Base-by-base conservation (phyloP, 2,329 filamentous ascomycete species). In the Colletotrichum trifolii region DNA sequence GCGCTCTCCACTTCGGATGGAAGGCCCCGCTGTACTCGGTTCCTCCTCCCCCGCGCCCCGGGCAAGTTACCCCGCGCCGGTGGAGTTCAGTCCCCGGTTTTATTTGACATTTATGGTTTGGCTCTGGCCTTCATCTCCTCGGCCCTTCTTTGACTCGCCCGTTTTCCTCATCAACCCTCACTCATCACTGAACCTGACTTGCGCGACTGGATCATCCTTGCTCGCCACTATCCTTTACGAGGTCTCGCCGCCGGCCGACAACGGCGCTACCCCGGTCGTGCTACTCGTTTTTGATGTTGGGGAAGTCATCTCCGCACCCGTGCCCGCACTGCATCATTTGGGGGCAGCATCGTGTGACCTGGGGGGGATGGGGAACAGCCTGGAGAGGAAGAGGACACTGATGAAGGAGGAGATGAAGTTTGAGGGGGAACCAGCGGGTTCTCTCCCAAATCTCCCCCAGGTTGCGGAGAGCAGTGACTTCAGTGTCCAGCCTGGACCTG, bases 1-100 rank as follows among this genome's bases (percentile, higher is more conserved):
- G 8, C 33, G 33, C 8, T 45, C 8, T 8, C 55, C 55, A 50
- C 55, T 50, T 34, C n/a, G 25, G 46, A 38, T 58, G 38, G 45
- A 10, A 46, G 40, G 45, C 61, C 56, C 34, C 56, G 45, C 15
- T 15, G 45, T 54, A 39, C 62, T 65, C 62, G 62, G 62, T 34
- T 55, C 46, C 57, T 65, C 62, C 58, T 65, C 62, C 58, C 62
- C 62, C 62, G 62, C 58, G 58, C 58, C 52, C 62, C 46, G 62
- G 62, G 46, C 40, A 15, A 49, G 45, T 65, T 65, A 65, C 62
- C 62, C 62, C 58, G 62, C 62, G 62, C 46, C 46, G 15, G 62
- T 62, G 62, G 62, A 46, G 57, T 9, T n/a, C 10, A 45, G 25
- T 55, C 62, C 55, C 60, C 60, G 60, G 59, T 64, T 64, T 54